Evolutionary conservation across 768 basidiomycete species (phyloP), one percentile per base, ranked within the genome.

Genomic region (Cubamyces lactineus): DNA sequence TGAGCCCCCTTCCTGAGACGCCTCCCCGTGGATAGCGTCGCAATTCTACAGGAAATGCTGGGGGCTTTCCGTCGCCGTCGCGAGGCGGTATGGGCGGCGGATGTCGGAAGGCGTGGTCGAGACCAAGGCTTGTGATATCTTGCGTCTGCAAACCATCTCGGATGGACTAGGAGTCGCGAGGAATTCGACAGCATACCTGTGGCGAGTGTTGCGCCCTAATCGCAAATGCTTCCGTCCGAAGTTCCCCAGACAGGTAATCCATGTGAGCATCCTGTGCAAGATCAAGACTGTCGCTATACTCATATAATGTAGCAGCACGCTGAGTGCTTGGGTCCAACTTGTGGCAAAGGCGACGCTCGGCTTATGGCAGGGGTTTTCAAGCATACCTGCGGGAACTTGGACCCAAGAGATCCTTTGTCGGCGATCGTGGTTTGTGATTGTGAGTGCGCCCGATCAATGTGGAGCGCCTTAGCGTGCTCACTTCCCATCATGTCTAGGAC

Each of bases 391-490:
- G 13, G 53, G 26, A 28, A 21, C 38, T 26, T 30, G 38, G 17
- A 17, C 17, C 57, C 57, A 51, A 51, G 57, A 59, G 57, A 59
- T 43, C 28, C 40, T 12, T 3, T 2, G 15, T 23, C 23, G 19
- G 47, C 39, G 48, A 58, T 58, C 57, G 57, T 28, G 40, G 39
- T 50, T 42, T 28, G 47, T 40, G 47, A 38, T 51, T 38, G 11
- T 19, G 24, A 28, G 43, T 46, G 1, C 47, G 51, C 13, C 49
- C 28, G 45, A 56, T 40, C 49, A 49, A 23, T 4, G 50, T 34
- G 19, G 39, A 30, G 49, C 34, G 34, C 34, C 5, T 34, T 28
- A 28, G 34, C 34, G 11, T 11, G 34, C 34, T 6, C 34, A 1
- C 34, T 34, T 34, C 34, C 34, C 34, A 34, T 34, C 34, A 34